Evolutionary conservation across 1,139 yeast genomes (phyloP), one percentile per base, ranked within the genome.

Genomic region (Protomyces inundatus): DNA sequence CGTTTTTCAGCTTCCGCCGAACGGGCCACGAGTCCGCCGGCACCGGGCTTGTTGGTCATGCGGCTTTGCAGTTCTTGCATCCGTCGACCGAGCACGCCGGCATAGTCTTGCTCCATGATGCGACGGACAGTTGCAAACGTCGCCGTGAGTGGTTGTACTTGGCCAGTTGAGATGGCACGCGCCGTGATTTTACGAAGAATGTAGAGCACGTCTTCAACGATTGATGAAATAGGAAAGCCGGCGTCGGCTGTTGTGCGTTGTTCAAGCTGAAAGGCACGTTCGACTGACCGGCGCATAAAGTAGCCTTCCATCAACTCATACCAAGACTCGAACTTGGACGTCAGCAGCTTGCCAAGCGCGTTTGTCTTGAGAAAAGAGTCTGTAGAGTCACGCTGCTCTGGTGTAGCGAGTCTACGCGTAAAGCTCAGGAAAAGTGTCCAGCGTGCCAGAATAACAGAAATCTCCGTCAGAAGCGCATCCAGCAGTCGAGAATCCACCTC

Each of bases 401-500:
- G 46, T 42, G 69, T 16, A 37, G 51, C 67, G 77, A 79, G 84
- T 88, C 88, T 67, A 87, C 82, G 39, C 69, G 89, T 80, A 70
- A 90, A 93, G 71, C 84, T 84, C 66, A 88, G 81, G 73, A 90
- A 95, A 73, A 90, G 80, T 6, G 88, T 80, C 98, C 98, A 93
- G 67, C 90, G 85, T 71, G 88, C 89, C 71, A 93, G 77, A 71
- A 93, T 87, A 4, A 86, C 79, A 0, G 95, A 82, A 23, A 88
- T 76, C 71, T 93, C 98, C 64, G 80, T 81, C 23, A 88, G 78
- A 48, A 85, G 70, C 60, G 80, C 80, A 7, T 87, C 85, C 12
- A 86, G 79, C 56, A 82, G 82, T 23, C 81, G 80, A 14, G 85
- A 76, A 74, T 81, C 82, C 50, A 73, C 70, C 2, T 72, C 72